Evolutionary conservation across 2,329 filamentous ascomycete genomes (phyloP), one percentile per base, ranked within the genome.

Genomic region (Incumbomyces lentus): DNA sequence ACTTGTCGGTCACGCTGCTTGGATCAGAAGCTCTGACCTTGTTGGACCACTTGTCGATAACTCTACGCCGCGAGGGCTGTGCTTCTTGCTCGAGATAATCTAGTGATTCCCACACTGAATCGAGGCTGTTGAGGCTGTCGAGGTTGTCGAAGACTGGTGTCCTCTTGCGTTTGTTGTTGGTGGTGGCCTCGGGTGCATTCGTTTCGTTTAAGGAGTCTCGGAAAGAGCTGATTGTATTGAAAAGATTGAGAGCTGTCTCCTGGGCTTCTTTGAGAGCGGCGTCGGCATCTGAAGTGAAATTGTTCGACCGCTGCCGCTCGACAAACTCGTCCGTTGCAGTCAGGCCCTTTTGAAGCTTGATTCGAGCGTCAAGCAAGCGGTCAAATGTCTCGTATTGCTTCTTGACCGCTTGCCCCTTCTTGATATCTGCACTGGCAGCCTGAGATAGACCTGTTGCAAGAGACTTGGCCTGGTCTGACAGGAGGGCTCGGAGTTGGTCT

Each of bases 281-380:
- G 18, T 53, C 46, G 16, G 51, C 41, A 7, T 55, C 49, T 14
- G 44, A 32, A 10, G 30, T 17, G 34, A 45, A 38, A 8, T 18
- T 3, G 8, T 10, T 22, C 2, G 30, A 11, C 11, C 17, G 3
- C 26, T 31, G 32, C 30, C 32, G 26, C 18, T 26, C 30, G 32
- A 34, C 19, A 5, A 45, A 22, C 34, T 68, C 60, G 2, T 52
- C 59, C 47, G 62, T 55, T 0, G 85, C 82, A 13, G 92, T 76
- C 12, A 98, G 68, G 1, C 86, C 87, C 64, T 95, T 96, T 64
- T 98, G 93, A 14, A 98, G 69, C 50, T 90, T 85, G 60, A 98
- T 95, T 16, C 92, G 81, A 12, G 88, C 77, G 66, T 95, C 94
- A 29, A 98, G 75, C 1, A 96, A 76, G 0, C 85, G 79, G 56